A percentile compares a stretch with the other conserved stretches of the same genome.
phyloP scores from a whole-genome alignment of 768 basidiomycete species.

The Punctularia strigosozonata region DNA sequence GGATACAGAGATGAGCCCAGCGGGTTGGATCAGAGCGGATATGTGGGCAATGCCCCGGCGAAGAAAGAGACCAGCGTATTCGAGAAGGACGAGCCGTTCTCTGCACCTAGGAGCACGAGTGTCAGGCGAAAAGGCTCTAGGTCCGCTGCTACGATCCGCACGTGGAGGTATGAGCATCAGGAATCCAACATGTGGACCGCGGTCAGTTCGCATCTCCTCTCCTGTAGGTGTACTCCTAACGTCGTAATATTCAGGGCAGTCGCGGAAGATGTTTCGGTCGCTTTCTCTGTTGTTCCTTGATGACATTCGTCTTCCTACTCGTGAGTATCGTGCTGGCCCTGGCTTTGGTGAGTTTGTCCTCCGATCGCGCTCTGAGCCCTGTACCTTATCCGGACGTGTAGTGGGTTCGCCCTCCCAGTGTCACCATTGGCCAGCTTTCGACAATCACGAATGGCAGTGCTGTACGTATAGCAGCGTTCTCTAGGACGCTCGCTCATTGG shows the following conservation, averaged over 20 bases:
- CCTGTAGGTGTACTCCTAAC: not conserved
- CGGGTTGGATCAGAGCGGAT: not conserved
- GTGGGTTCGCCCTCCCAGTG: constrained; percentile 71
- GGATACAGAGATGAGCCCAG: constrained; percentile 16
- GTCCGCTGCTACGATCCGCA: constrained; percentile 4
- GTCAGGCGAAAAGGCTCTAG: constrained; percentile 2
- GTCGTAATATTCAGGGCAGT: constrained; percentile 43
- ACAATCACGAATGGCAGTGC: constrained; percentile 28
- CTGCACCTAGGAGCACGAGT: too few relatives aligned
- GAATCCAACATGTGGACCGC: constrained; percentile 8
- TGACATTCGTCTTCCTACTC: constrained; percentile 53
- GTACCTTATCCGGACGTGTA: constrained; percentile 15
- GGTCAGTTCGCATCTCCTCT: constrained; percentile 3
- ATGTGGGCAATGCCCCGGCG: too few relatives aligned
- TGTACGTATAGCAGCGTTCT: constrained; percentile 21
- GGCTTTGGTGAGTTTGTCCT: constrained; percentile 39
- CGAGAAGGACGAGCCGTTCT: constrained; percentile 10
- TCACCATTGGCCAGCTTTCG: constrained; percentile 42
- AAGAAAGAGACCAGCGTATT: constrained; percentile 9
- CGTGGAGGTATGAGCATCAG: constrained; percentile 9
- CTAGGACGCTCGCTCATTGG: not conserved
- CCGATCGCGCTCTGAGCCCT: not conserved
- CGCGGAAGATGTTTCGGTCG: constrained; percentile 49
- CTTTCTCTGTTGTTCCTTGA: constrained; percentile 66
- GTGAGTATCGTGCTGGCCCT: constrained; percentile 56